Conservation (phyloP, 257 asterid genomes). For the Nicotiana paniculata region DNA sequence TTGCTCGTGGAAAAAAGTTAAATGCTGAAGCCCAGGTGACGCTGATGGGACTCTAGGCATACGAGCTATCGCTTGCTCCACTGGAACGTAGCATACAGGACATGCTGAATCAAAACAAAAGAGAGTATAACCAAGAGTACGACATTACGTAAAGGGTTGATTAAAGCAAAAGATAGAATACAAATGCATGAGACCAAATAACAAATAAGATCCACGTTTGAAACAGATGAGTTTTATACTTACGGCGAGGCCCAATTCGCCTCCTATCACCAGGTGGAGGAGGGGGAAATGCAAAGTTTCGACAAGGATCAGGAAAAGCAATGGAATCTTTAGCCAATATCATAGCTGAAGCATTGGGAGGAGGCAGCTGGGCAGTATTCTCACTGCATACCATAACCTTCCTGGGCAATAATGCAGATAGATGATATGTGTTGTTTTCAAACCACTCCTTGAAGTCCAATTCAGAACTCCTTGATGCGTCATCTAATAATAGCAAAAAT, state of each 20-base stretch:
- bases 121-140: constrained; percentile 1
- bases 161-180: not conserved
- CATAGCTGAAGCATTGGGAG: constrained; percentile 33
- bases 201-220: constrained; percentile 1
- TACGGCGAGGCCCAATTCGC: constrained; percentile 94
- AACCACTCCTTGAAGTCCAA: constrained; percentile 53
- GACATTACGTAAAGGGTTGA: not conserved
- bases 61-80: constrained; percentile 72
- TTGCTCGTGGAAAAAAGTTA: constrained; percentile 62
- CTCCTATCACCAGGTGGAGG: constrained; percentile 72
- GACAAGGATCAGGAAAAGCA: constrained; percentile 50
- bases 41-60: constrained; percentile 67
- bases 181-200: not conserved
- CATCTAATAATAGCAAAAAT: constrained; percentile 35
- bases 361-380: constrained; percentile 34
- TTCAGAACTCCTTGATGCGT: constrained; percentile 47
- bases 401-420: constrained; percentile 30
- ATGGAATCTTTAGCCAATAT: constrained; percentile 22
- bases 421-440: constrained; percentile 36
- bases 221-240: constrained; percentile 27
- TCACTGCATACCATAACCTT: constrained; percentile 47
- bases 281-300: constrained; percentile 69
- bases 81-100: constrained; percentile 82
- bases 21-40: constrained; percentile 64
- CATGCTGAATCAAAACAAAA: constrained; percentile 59